Evolutionary conservation across 257 asterid genomes (phyloP).

Genomic region (Jacaranda mimosifolia): DNA sequence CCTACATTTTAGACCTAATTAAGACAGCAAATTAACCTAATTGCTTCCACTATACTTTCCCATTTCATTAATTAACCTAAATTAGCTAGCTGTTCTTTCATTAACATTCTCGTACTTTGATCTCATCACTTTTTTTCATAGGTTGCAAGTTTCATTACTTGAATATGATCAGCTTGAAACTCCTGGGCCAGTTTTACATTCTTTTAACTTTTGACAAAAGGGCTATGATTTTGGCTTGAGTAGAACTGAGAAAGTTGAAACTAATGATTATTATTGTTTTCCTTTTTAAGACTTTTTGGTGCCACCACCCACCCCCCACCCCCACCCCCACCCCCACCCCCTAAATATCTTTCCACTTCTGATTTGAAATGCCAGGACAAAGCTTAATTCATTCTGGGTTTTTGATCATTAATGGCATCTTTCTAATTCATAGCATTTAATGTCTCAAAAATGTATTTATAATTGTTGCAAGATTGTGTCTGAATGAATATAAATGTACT

Average conservation of each 20-base stretch:
- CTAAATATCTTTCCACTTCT: neutral
- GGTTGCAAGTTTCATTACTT: neutral
- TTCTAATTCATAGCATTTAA: no score
- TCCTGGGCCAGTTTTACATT: neutral
- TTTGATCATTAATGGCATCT: no score
- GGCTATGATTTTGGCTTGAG: constrained; percentile 18
- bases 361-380: neutral
- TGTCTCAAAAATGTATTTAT: no score
- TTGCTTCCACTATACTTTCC: constrained; percentile 31
- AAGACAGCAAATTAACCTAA: constrained; percentile 25
- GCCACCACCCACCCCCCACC: no score
- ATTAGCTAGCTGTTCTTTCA: constrained; percentile 24
- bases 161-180: constrained; percentile 7
- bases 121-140: constrained; percentile 5
- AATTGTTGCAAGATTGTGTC: no score
- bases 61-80: constrained; percentile 31
- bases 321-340: no score
- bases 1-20: constrained; percentile 41
- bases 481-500: no score
- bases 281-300: neutral
- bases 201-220: neutral
- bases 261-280: neutral
- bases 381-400: no score
- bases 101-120: constrained; percentile 30
- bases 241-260: neutral